A percentile compares a stretch with the other conserved stretches of the same genome.
These are phyloP conservation scores for Ophiostoma sp. DNA, from an alignment of 2,329 filamentous ascomycete genomes.

Conservation along the genomic window DNA sequence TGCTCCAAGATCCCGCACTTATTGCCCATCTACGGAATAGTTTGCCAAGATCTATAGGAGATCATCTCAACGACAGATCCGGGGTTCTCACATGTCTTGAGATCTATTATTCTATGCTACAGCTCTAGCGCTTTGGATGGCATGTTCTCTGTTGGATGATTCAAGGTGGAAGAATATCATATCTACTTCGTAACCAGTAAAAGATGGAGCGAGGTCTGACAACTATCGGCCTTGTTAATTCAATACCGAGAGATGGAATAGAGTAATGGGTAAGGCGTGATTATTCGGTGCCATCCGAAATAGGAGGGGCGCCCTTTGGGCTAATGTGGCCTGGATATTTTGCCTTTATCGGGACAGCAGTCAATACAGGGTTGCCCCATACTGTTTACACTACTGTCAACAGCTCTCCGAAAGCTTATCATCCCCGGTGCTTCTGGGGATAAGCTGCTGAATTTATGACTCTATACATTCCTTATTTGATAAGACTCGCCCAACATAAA, in stretches of 20 bases:
- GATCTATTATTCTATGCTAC: not conserved
- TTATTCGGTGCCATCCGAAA: slow-evolving; percentile 1
- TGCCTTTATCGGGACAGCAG: not conserved
- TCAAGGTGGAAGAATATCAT: too few relatives aligned
- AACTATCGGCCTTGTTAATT: not conserved
- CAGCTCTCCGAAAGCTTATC: slow-evolving; percentile 4
- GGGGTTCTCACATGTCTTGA: not conserved
- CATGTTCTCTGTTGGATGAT: not conserved
- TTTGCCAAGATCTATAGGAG: not conserved
- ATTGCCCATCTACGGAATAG: not conserved
- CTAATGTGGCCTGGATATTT: slow-evolving; percentile 1
- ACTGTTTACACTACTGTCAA: not conserved
- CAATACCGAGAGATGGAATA: not conserved
- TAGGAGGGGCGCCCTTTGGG: not conserved
- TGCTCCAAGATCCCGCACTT: not conserved
- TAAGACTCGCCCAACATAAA: not conserved
- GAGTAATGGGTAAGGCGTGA: not conserved
- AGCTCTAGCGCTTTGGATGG: not conserved
- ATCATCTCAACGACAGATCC: not conserved
- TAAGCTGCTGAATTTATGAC: not conserved
- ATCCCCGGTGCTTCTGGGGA: slow-evolving; percentile 1
- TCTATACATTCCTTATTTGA: not conserved
- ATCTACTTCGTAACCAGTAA: too few relatives aligned
- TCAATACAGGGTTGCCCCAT: not conserved
- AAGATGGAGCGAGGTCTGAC: not conserved